These are phyloP conservation scores for Aristolochia californica DNA, from an alignment of 164 flowering plant genomes.

Conservation along the genomic window DNA sequence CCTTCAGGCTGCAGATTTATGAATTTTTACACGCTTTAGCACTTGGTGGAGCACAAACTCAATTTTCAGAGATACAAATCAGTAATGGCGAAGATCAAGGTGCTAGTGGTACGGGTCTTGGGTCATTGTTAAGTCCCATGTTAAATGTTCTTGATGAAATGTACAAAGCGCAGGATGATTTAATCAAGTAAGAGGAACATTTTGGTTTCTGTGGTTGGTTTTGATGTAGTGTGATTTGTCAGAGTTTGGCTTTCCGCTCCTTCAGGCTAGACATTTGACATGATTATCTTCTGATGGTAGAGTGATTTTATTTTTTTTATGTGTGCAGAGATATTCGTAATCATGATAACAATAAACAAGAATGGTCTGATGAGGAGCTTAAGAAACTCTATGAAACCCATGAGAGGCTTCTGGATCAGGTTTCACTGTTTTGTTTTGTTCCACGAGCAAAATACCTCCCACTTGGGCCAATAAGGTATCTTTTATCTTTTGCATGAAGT, in stretches of 20 bases:
- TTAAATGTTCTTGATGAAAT: conserved; percentile 94
- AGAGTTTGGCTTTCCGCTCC: too few species aligned
- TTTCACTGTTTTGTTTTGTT: conserved; percentile 87
- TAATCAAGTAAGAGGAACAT: conserved; percentile 56
- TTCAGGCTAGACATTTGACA: too few species aligned
- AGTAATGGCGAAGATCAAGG: conserved; percentile 99
- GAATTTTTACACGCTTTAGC: conserved; percentile 87
- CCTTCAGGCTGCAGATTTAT: conserved; percentile 93
- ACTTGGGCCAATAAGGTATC: conserved; percentile 90
- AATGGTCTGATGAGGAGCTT: conserved; percentile 97
- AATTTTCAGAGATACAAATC: conserved; percentile 79
- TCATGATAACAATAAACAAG: conserved; percentile 91
- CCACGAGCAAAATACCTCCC: conserved; percentile 95
- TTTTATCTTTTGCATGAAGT: not conserved
- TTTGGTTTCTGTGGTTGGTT: not conserved
- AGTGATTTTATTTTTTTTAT: not conserved
- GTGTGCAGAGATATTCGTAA: conserved; percentile 74
- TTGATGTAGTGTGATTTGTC: not conserved
- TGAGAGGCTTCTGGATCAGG: conserved; percentile 88
- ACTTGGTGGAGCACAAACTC: conserved; percentile 91
- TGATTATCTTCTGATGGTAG: not conserved
- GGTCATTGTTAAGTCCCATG: conserved; percentile 86
- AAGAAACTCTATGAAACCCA: conserved; percentile 95
- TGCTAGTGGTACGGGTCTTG: conserved; percentile 99
- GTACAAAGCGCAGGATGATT: conserved; percentile 89